Evolutionary conservation across 2,329 filamentous ascomycete species (phyloP).

Genomic region (Cadophora luteo-olivacea): DNA sequence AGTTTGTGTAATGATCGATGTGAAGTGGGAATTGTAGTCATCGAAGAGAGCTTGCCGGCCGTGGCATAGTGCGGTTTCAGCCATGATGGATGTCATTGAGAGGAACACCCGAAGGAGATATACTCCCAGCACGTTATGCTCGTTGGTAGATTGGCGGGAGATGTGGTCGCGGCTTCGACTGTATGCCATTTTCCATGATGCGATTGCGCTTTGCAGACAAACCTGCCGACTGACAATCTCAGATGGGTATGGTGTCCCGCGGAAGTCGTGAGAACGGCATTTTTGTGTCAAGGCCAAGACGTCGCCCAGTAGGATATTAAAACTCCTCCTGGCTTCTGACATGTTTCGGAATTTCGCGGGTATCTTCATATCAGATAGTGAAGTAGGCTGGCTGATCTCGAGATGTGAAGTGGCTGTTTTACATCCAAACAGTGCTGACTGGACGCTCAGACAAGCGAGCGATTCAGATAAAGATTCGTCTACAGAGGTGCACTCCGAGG

Average conservation of each 20-base stretch:
- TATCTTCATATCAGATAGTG: slow-evolving; percentile 2
- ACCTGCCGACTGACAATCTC: background rate
- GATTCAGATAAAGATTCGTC: slow-evolving; percentile 13
- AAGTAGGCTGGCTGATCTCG: background rate
- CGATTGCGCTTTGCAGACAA: slow-evolving; percentile 9
- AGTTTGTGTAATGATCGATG: slow-evolving; percentile 16
- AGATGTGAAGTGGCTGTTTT: slow-evolving; percentile 12
- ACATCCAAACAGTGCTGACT: slow-evolving; percentile 14
- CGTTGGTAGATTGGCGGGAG: background rate
- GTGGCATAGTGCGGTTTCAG: background rate
- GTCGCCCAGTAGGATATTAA: slow-evolving; percentile 1
- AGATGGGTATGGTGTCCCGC: background rate
- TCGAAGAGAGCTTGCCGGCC: slow-evolving; percentile 14
- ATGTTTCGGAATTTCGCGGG: slow-evolving; percentile 1
- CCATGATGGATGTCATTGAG: slow-evolving; percentile 14
- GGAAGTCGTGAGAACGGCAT: background rate
- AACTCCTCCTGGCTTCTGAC: slow-evolving; percentile 4
- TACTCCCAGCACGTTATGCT: background rate
- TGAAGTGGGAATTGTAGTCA: slow-evolving; percentile 15
- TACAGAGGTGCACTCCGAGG: background rate
- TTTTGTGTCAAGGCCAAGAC: slow-evolving; percentile 1
- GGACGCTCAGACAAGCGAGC: slow-evolving; percentile 5
- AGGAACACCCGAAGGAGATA: slow-evolving; percentile 2
- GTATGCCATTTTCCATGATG: slow-evolving; percentile 10
- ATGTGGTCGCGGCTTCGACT: background rate